phyloP scores from a whole-genome alignment of 306 rosid genomes.

The Cucumis hystrix region DNA sequence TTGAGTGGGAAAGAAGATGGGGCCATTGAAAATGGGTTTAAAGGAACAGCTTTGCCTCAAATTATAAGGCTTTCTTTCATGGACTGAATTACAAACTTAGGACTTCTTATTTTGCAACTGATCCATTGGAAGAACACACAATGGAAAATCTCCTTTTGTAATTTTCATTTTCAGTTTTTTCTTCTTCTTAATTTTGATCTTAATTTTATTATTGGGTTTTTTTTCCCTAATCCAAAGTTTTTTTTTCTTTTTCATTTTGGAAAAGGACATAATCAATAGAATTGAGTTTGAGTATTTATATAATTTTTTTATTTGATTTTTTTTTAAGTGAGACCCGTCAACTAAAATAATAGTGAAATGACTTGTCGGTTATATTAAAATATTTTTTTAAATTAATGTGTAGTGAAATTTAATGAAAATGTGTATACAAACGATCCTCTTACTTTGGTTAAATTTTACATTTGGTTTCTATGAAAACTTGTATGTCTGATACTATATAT shows the following conservation, averaged over 20 bases:
- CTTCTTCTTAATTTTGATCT: no score
- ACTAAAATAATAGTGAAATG: no score
- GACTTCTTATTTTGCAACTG: not conserved
- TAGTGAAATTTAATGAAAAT: no score
- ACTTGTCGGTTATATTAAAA: no score
- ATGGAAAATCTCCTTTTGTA: not conserved
- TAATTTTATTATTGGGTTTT: not conserved
- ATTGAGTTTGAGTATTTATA: not conserved
- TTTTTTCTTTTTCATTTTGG: no score
- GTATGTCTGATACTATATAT: no score
- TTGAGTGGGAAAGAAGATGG: constrained; percentile 40
- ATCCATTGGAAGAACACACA: not conserved
- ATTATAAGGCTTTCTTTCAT: constrained; percentile 48
- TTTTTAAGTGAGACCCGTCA: no score
- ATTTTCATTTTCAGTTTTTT: not conserved
- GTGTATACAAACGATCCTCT: no score
- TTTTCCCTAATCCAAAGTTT: no score
- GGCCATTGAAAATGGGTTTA: constrained; percentile 52
- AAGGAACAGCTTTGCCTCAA: constrained; percentile 72
- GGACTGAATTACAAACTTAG: constrained; percentile 20
- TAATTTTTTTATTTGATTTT: not conserved
- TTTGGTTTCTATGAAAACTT: no score
- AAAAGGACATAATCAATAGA: not conserved
- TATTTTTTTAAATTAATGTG: no score
- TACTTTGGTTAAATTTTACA: no score